A percentile compares a stretch with the other conserved stretches of the same genome.
Conservation (phyloP, 352 stramenopile species). For the Phytophthora brassicae region DNA sequence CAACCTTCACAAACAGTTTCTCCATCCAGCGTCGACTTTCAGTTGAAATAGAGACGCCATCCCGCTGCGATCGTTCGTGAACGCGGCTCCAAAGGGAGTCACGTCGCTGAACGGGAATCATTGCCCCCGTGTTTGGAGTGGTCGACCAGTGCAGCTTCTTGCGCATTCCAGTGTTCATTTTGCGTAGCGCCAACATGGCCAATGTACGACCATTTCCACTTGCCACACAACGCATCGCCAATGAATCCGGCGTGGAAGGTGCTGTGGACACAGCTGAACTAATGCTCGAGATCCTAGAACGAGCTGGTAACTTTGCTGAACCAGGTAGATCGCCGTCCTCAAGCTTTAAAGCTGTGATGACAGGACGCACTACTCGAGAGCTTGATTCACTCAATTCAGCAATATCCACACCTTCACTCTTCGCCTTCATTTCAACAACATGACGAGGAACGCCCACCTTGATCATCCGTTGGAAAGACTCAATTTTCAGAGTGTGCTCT, state of each 20-base stretch:
- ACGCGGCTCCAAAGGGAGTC: conserved; percentile 59
- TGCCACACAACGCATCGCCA: conserved; percentile 15
- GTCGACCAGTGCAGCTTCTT: conserved; percentile 83
- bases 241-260: conserved; percentile 34
- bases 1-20: conserved; percentile 70
- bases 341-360: conserved; percentile 15
- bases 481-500: conserved; percentile 48
- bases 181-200: conserved; percentile 41
- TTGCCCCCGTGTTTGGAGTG: conserved; percentile 39
- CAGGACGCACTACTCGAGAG: background rate
- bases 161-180: conserved; percentile 57
- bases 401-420: conserved; percentile 49
- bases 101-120: conserved; percentile 27
- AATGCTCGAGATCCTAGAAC: conserved; percentile 42
- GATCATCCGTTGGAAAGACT: conserved; percentile 68
- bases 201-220: conserved; percentile 22
- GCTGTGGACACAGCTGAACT: conserved; percentile 33
- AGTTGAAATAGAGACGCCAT: conserved; percentile 50
- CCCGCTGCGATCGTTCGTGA: conserved; percentile 25
- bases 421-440: conserved; percentile 69
- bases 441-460: conserved; percentile 62
- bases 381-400: conserved; percentile 36
- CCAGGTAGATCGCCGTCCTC: conserved; percentile 30
- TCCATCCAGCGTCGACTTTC: conserved; percentile 71
- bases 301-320: conserved; percentile 15